These are phyloP conservation scores for Fremontodendron californicum DNA, from an alignment of 345 rosid species.

Conservation along the genomic window DNA sequence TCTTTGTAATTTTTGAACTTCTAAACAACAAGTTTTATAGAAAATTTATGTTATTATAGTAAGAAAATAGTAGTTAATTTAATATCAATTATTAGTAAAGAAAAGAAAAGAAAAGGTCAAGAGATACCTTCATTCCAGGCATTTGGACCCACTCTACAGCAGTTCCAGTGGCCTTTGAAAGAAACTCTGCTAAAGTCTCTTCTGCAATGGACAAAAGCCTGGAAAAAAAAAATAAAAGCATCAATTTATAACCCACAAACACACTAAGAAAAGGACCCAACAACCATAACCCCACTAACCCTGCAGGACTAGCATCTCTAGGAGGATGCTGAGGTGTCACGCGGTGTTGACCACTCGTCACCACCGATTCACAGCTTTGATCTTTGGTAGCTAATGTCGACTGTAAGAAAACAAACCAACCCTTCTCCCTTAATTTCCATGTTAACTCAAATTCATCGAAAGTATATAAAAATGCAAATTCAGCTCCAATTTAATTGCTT, in stretches of 20 bases:
- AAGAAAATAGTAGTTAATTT: not conserved
- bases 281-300: slow-evolving; percentile 59
- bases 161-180: slow-evolving; percentile 99
- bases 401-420: slow-evolving; percentile 42
- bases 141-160: slow-evolving; percentile 99
- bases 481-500: not conserved
- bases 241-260: slow-evolving; percentile 20
- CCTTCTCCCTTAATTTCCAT: slow-evolving; percentile 10
- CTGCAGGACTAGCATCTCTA: slow-evolving; percentile 99
- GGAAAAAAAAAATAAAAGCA: slow-evolving; percentile 24
- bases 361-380: slow-evolving; percentile 97
- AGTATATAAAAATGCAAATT: no score
- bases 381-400: slow-evolving; percentile 88
- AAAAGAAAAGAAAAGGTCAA: no score
- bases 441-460: not conserved
- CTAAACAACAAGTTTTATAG: not conserved
- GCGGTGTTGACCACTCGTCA: slow-evolving; percentile 97
- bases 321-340: slow-evolving; percentile 95
- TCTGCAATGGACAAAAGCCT: slow-evolving; percentile 84
- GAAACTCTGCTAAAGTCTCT: slow-evolving; percentile 99
- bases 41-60: not conserved
- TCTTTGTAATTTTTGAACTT: not conserved
- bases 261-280: slow-evolving; percentile 40
- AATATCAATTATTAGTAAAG: slow-evolving; percentile 3
- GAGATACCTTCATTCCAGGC: slow-evolving; percentile 99